Percentiles rank a stretch among this genome's conserved stretches.
Evolutionary conservation across 2,329 filamentous ascomycete species (phyloP).

Genomic region (Chaetomium strumarium): DNA sequence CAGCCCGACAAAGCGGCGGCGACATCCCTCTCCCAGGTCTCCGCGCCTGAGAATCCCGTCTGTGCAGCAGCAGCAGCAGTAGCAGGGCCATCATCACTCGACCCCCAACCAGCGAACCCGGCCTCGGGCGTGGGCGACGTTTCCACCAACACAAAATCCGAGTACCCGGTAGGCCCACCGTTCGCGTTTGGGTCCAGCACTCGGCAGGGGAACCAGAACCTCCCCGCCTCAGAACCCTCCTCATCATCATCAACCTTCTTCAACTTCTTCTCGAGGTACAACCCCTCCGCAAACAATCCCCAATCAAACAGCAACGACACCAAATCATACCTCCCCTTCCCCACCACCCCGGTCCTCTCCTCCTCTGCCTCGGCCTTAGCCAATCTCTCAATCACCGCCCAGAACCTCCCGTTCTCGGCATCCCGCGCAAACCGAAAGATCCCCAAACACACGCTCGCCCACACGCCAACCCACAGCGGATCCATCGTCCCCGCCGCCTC

Average conservation of each 20-base stretch:
- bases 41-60: no score
- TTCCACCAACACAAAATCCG: no score
- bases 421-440: conserved; percentile 21
- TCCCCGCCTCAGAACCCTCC: not conserved
- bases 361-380: conserved; percentile 8
- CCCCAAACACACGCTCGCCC: conserved; percentile 32
- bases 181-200: not conserved
- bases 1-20: no score
- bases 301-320: conserved; percentile 13
- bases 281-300: conserved; percentile 5
- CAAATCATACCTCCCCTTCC: conserved; percentile 6
- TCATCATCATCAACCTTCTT: no score
- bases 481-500: conserved; percentile 33
- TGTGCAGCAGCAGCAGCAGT: no score
- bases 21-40: no score
- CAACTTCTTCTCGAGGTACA: conserved; percentile 9
- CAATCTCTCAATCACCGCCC: conserved; percentile 5
- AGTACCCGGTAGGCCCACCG: no score
- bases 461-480: conserved; percentile 30
- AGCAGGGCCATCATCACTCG: not conserved
- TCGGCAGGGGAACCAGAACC: conserved; percentile 10
- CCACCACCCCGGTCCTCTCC: not conserved
- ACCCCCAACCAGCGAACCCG: not conserved
- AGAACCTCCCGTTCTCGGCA: conserved; percentile 4
- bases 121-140: no score